phyloP scores from a whole-genome alignment of 148 eudicot genomes.

The Amaranthus cruentus region DNA sequence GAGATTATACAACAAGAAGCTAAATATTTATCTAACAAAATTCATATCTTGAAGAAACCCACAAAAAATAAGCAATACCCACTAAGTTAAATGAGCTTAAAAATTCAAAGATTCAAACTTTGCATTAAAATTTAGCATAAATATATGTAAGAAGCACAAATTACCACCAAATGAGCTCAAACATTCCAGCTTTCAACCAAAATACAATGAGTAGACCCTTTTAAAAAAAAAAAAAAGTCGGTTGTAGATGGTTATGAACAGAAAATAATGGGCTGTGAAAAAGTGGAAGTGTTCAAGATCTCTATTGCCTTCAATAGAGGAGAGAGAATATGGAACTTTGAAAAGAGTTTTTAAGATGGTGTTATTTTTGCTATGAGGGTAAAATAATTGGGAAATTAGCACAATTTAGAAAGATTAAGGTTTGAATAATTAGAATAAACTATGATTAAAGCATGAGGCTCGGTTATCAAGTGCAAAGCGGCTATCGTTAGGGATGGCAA shows the following conservation, averaged over 20 bases:
- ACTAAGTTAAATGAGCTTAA: slow-evolving; percentile 17
- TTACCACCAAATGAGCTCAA: slow-evolving; percentile 22
- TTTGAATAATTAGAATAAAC: too few species aligned
- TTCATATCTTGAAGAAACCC: background rate
- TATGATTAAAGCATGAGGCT: too few species aligned
- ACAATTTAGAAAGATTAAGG: too few species aligned
- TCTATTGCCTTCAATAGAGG: background rate
- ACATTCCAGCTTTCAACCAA: slow-evolving; percentile 12
- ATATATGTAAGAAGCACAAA: slow-evolving; percentile 1
- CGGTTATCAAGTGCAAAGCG: too few species aligned
- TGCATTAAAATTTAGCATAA: background rate
- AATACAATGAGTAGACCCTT: background rate
- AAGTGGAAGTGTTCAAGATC: slow-evolving; percentile 18
- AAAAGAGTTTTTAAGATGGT: too few species aligned
- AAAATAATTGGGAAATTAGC: too few species aligned
- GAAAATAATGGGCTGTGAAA: background rate
- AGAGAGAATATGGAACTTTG: slow-evolving; percentile 9
- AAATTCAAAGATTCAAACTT: slow-evolving; percentile 11
- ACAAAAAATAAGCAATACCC: slow-evolving; percentile 22
- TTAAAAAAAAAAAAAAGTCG: background rate
- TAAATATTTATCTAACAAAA: background rate
- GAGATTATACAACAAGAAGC: background rate
- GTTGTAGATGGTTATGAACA: background rate
- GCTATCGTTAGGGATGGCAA: too few species aligned
- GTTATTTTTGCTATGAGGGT: too few species aligned